Evolutionary conservation across 2,329 filamentous ascomycete species (phyloP).

Genomic region (Penicillium sp.): DNA sequence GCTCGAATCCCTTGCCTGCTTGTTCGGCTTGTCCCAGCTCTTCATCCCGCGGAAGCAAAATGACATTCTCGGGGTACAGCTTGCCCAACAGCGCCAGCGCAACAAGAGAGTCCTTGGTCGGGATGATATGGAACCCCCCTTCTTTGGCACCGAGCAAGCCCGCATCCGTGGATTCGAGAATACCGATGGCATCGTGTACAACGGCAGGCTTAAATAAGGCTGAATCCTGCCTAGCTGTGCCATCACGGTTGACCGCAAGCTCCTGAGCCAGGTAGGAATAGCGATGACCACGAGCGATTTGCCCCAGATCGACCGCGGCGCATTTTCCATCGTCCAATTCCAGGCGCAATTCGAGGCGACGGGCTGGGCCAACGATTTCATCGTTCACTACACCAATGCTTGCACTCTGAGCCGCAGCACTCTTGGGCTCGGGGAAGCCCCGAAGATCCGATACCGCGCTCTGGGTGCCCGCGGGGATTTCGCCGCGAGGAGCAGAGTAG

Average conservation of each 20-base stretch:
- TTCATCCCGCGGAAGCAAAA: conserved; percentile 13
- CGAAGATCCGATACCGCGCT: background rate
- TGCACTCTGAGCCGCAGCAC: background rate
- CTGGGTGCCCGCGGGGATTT: conserved; percentile 13
- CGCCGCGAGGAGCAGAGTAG: conserved; percentile 17
- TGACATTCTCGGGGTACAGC: conserved; percentile 25
- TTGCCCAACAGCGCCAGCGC: conserved; percentile 22
- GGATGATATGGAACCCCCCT: conserved; percentile 22
- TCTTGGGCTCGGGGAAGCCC: conserved; percentile 1
- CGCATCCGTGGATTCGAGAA: conserved; percentile 1
- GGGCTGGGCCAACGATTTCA: background rate
- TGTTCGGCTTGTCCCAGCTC: conserved; percentile 5
- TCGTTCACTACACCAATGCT: background rate
- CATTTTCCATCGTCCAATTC: conserved; percentile 8
- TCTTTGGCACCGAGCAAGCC: conserved; percentile 11
- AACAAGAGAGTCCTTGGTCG: conserved; percentile 8
- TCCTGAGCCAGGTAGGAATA: conserved; percentile 18
- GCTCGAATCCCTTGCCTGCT: conserved; percentile 19
- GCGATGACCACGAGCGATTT: conserved; percentile 23
- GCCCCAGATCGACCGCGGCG: conserved; percentile 20
- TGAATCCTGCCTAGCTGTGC: too few species aligned
- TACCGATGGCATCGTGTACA: conserved; percentile 1
- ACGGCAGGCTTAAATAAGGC: background rate
- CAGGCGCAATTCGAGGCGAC: conserved; percentile 13
- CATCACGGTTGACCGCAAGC: background rate